phyloP scores from a whole-genome alignment of 495 filamentous ascomycete species.

The Penicillium cinerascens region DNA sequence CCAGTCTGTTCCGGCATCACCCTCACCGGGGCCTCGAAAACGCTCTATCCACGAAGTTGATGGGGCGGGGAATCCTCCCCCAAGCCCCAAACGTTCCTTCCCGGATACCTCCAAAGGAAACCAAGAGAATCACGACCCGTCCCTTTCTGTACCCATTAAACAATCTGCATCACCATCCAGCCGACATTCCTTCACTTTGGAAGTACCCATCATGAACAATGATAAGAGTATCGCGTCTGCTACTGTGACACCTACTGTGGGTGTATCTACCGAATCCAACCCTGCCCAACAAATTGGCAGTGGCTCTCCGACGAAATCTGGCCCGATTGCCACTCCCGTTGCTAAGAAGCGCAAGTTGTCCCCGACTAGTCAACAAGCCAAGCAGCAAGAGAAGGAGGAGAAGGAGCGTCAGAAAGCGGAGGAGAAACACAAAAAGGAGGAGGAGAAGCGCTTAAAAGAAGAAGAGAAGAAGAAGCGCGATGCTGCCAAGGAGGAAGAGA shows the following conservation, averaged over 20 bases:
- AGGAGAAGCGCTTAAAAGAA: slow-evolving; percentile 41
- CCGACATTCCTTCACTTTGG: not conserved
- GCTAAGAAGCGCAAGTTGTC: slow-evolving; percentile 54
- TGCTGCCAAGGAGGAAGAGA: slow-evolving; percentile 48
- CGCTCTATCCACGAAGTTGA: slow-evolving; percentile 33
- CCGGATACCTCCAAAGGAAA: slow-evolving; percentile 13
- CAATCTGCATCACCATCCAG: not conserved
- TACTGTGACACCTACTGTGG: not conserved
- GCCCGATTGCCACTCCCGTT: slow-evolving; percentile 7
- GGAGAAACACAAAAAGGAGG: slow-evolving; percentile 46
- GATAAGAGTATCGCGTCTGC: not conserved
- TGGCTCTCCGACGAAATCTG: slow-evolving; percentile 4
- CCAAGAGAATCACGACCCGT: slow-evolving; percentile 30
- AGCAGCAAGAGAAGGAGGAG: slow-evolving; percentile 41
- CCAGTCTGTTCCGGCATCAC: slow-evolving; percentile 13
- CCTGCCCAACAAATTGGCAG: not conserved
- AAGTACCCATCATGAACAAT: slow-evolving; percentile 2
- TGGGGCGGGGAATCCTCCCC: slow-evolving; percentile 14
- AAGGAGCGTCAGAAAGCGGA: slow-evolving; percentile 40
- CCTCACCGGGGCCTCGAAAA: slow-evolving; percentile 23
- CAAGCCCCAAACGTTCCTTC: slow-evolving; percentile 14
- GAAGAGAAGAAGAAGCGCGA: slow-evolving; percentile 44
- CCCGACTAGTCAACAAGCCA: slow-evolving; percentile 51
- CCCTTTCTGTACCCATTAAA: not conserved
- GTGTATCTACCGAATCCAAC: not conserved